These are phyloP conservation scores for Zygosaccharomyces sapae DNA, from an alignment of 1,139 yeast genomes.

Conservation along the genomic window DNA sequence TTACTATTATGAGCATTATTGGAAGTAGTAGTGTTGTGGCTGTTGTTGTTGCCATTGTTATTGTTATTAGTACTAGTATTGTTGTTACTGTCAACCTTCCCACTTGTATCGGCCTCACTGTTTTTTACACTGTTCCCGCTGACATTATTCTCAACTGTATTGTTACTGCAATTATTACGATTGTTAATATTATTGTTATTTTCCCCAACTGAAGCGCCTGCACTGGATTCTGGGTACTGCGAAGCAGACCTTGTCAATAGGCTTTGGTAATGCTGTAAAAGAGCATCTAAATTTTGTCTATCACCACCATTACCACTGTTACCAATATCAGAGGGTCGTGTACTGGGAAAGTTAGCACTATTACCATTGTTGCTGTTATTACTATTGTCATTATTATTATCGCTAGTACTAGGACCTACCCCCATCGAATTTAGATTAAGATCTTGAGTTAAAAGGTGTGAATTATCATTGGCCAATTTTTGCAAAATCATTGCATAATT, in stretches of 20 bases:
- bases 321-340: constrained; percentile 5
- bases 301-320: constrained; percentile 9
- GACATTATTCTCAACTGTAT: constrained; percentile 9
- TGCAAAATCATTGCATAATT: constrained; percentile 26
- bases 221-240: constrained; percentile 11
- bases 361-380: constrained; percentile 8
- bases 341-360: neutral
- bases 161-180: constrained; percentile 14
- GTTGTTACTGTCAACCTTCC: constrained; percentile 7
- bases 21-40: constrained; percentile 11
- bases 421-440: constrained; percentile 6
- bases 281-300: constrained; percentile 27
- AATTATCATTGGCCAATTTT: constrained; percentile 19
- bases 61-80: constrained; percentile 10
- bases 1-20: constrained; percentile 11
- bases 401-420: constrained; percentile 3
- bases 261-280: constrained; percentile 31
- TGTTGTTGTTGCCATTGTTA: constrained; percentile 6
- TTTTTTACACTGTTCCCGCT: neutral
- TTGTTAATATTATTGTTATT: constrained; percentile 6
- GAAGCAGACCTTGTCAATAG: constrained; percentile 21
- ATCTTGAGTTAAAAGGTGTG: constrained; percentile 9
- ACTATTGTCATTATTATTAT: constrained; percentile 8
- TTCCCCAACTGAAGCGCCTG: constrained; percentile 6
- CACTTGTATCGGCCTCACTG: neutral